A percentile compares a stretch with the other conserved stretches of the same genome.
Evolutionary conservation across 805 yeast species (phyloP).

Genomic region (Saccharomyces eubayanus): DNA sequence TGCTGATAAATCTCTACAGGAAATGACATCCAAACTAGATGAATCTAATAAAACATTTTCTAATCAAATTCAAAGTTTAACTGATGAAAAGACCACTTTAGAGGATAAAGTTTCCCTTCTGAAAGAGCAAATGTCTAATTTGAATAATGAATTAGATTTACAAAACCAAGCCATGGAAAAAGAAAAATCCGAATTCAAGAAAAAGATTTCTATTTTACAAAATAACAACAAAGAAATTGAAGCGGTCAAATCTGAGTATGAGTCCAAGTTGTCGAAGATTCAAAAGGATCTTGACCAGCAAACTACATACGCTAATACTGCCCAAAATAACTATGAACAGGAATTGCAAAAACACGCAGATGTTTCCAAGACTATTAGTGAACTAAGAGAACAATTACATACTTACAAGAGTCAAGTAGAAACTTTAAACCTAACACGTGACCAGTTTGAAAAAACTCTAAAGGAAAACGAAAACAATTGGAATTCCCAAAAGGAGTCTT

Average conservation of each 20-base stretch:
- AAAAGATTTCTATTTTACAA: slow-evolving; percentile 27
- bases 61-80: slow-evolving; percentile 10
- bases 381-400: slow-evolving; percentile 34
- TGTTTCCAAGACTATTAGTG: slow-evolving; percentile 36
- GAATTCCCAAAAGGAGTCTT: slow-evolving; percentile 35
- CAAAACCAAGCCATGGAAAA: slow-evolving; percentile 24
- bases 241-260: slow-evolving; percentile 19
- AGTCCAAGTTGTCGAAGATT: slow-evolving; percentile 25
- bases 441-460: slow-evolving; percentile 29
- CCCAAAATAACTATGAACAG: slow-evolving; percentile 46
- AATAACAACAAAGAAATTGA: slow-evolving; percentile 19
- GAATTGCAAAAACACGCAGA: slow-evolving; percentile 50
- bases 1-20: slow-evolving; percentile 55
- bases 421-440: slow-evolving; percentile 23
- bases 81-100: slow-evolving; percentile 15
- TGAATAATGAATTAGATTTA: slow-evolving; percentile 27
- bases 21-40: slow-evolving; percentile 48
- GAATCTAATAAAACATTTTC: slow-evolving; percentile 29
- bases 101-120: slow-evolving; percentile 21
- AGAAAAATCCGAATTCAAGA: slow-evolving; percentile 15
- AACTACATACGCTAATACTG: slow-evolving; percentile 37
- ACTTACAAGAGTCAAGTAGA: slow-evolving; percentile 24
- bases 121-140: slow-evolving; percentile 25
- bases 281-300: slow-evolving; percentile 38
- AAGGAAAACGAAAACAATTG: slow-evolving; percentile 36